Evolutionary conservation across 177 flowering plant species (phyloP).

Genomic region (Vitis hybrid): DNA sequence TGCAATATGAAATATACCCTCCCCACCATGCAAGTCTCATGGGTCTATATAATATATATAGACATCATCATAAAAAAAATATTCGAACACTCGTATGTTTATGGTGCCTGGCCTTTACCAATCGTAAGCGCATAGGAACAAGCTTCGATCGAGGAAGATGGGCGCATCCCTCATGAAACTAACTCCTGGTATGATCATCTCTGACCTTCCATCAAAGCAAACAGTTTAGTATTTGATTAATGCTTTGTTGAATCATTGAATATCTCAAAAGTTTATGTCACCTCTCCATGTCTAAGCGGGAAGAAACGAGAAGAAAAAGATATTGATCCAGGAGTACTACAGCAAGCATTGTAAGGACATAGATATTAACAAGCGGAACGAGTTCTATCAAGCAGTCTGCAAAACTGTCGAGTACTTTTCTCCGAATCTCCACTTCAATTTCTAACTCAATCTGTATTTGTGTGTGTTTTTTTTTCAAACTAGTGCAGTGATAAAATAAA

Average conservation of each 20-base stretch:
- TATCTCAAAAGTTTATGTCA: background rate
- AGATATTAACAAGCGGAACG: slow-evolving; percentile 1
- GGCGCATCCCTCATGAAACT: slow-evolving; percentile 40
- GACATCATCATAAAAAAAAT: background rate
- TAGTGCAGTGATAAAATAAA: too few species aligned
- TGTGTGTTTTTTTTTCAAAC: background rate
- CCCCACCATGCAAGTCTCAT: slow-evolving; percentile 6
- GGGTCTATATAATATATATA: background rate
- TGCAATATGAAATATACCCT: slow-evolving; percentile 12
- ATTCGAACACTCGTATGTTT: background rate
- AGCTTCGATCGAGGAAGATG: slow-evolving; percentile 18
- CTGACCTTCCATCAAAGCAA: background rate
- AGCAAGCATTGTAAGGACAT: slow-evolving; percentile 3
- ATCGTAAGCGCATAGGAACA: too few species aligned
- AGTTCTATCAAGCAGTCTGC: slow-evolving; percentile 42
- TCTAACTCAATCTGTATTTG: background rate
- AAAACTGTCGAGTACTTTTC: slow-evolving; percentile 39
- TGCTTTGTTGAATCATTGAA: background rate
- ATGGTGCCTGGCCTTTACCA: too few species aligned
- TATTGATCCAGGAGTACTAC: slow-evolving; percentile 24
- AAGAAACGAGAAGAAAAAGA: slow-evolving; percentile 19
- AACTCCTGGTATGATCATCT: slow-evolving; percentile 19
- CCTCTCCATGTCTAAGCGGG: slow-evolving; percentile 12
- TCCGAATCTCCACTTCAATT: background rate
- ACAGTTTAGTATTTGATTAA: background rate